Base-by-base conservation (phyloP, 2,329 filamentous ascomycete genomes). In the Fusarium fujikuroi region DNA sequence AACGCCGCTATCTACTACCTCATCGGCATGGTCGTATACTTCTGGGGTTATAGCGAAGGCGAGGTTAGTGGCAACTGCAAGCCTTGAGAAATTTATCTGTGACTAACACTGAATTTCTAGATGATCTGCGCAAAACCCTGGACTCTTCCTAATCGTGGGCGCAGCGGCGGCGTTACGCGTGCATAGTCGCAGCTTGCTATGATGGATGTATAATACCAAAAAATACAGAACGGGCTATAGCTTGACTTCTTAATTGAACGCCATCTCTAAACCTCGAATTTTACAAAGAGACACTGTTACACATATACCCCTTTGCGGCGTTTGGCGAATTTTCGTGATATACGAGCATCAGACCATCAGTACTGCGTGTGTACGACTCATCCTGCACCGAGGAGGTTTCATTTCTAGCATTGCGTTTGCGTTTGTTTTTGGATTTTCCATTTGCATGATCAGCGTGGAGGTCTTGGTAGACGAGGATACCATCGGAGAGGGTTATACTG, bases 21-120 rank as follows among this genome's bases (percentile, higher is more conserved):
- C 32, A 89, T 98, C 70, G 95, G 92, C 25, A 91, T 97, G 84
- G 87, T 85, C 12, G 92, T 96, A 19, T 99, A 98, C 83, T 97
- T 98, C 78, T 98, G 95, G 95, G 96, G 94, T 3, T 98, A 97
- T 79, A 96, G 92, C 78, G 95, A 99, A 83, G 96, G 96, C 83
- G 96, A 99, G 92, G 95, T 97, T 84, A 80, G 92, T 56, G 58
- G 36, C 36, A 10, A 21, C 15, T 10, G 32, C 40, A 30, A 30
- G 7, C 21, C 9, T 9, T 12, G 14, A n/a, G 9, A 21, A 19
- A 10, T 18, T 60, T 6, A 18, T 7, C 14, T 12, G 36, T 34
- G 15, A 58, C 71, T 74, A 63, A 77, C 63, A 59, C 49, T 64
- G 2, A n/a, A 9, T 5, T 16, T 34, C 21, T 63, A 92, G 91